Conservation (phyloP, 2,329 filamentous ascomycete genomes). For the Fusarium humuli region DNA sequence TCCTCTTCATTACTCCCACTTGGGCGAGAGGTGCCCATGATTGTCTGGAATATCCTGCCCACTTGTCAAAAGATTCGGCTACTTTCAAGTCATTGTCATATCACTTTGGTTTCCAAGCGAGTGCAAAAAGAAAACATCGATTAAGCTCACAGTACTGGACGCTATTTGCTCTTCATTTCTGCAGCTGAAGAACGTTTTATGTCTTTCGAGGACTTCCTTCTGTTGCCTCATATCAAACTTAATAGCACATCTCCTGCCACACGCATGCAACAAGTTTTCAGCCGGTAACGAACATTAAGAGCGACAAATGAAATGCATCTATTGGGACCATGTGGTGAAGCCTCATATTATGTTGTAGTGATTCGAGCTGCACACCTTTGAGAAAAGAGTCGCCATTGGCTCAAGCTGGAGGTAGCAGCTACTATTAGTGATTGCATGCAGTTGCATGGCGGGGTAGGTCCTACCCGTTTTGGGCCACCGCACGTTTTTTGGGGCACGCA, state of each 20-base stretch:
- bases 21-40: background rate
- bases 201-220: background rate
- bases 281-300: background rate
- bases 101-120: background rate
- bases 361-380: constrained; percentile 46
- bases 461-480: constrained; percentile 26
- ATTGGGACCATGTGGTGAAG: constrained; percentile 39
- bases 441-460: constrained; percentile 33
- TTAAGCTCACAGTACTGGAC: too few relatives aligned
- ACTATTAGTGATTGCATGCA: background rate
- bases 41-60: background rate
- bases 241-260: background rate
- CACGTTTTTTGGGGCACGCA: constrained; percentile 28
- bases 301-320: constrained; percentile 37
- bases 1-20: background rate
- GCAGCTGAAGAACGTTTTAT: background rate
- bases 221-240: background rate
- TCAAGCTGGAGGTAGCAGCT: background rate
- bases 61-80: background rate
- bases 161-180: background rate
- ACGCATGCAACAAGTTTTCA: background rate
- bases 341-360: constrained; percentile 16
- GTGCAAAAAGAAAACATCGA: background rate
- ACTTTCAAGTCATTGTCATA: background rate
- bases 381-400: constrained; percentile 46